These are phyloP conservation scores for Boletus rex-veris DNA, from an alignment of 768 basidiomycete genomes.

Conservation along the genomic window DNA sequence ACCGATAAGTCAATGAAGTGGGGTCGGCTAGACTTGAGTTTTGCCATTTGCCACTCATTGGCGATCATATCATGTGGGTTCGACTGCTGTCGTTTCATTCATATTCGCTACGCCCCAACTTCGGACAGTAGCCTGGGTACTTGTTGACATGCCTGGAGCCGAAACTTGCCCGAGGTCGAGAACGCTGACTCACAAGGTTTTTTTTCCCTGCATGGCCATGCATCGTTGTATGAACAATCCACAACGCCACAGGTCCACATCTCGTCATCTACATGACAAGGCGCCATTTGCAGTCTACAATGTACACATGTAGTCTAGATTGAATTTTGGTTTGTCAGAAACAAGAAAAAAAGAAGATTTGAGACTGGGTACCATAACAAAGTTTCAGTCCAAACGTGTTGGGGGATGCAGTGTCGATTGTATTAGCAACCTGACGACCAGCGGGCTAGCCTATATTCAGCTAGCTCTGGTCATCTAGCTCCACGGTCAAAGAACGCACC, in stretches of 20 bases:
- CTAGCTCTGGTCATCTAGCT: constrained; percentile 10
- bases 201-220: background rate
- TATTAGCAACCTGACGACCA: background rate
- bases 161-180: background rate
- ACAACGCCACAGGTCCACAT: constrained; percentile 24
- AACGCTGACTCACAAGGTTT: background rate
- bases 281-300: background rate
- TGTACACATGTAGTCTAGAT: background rate
- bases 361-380: background rate
- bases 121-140: background rate
- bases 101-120: background rate
- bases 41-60: background rate
- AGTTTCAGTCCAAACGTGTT: constrained; percentile 3
- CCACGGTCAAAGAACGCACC: constrained; percentile 3
- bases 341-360: background rate
- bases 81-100: background rate
- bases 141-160: constrained; percentile 2
- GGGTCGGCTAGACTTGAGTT: background rate
- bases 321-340: no score
- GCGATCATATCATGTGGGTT: background rate
- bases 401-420: background rate
- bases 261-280: background rate
- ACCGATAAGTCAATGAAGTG: background rate
- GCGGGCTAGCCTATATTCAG: constrained; percentile 16
- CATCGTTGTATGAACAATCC: constrained; percentile 6